Evolutionary conservation across 257 asterid genomes (phyloP), one percentile per base, ranked within the genome.

Genomic region (Cruciata laevipes): DNA sequence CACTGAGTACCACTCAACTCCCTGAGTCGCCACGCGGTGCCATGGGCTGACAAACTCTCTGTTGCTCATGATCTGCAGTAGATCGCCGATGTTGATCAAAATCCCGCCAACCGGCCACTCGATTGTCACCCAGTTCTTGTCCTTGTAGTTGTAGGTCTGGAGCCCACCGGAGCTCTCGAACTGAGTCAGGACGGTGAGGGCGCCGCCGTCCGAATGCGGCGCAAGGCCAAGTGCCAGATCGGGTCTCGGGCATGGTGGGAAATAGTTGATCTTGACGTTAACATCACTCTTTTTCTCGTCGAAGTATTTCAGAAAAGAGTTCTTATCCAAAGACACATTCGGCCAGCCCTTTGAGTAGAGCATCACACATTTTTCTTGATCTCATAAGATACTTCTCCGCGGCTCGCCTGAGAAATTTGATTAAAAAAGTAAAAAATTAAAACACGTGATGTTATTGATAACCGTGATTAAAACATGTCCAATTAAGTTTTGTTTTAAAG

Each of bases 161-260:
- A 85, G 91, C 13, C 87, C 87, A 2, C 77, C 70, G 2, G 78
- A 69, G 67, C 75, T 77, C 23, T 63, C 81, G 18, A 77, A 77
- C 44, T 85, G 83, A 7, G 61, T 32, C 66, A 83, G 47, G 24
- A 85, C 76, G 2, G 88, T 75, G 6, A 85, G 67, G 60, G 80
- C 76, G 18, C 79, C 74, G 9, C 59, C 75, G 60, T 85, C 85
- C 0, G 79, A 53, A 53, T 85, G 91, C 12, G 81, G 81, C 47
- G 58, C 77, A 38, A 85, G 23, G 69, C 85, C 91, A n/a, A 85
- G 20, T 2, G 81, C 73, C 6, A 68, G 56, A 38, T 81, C 81
- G 33, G 88, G 88, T 3, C 72, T 65, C 0, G 88, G 88, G 38
- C 88, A 77, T 0, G 83, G 73, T 10, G 86, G 86, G 20, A 83